Evolutionary conservation across 805 yeast genomes (phyloP).

Genomic region (Zygotorulaspora sp.): DNA sequence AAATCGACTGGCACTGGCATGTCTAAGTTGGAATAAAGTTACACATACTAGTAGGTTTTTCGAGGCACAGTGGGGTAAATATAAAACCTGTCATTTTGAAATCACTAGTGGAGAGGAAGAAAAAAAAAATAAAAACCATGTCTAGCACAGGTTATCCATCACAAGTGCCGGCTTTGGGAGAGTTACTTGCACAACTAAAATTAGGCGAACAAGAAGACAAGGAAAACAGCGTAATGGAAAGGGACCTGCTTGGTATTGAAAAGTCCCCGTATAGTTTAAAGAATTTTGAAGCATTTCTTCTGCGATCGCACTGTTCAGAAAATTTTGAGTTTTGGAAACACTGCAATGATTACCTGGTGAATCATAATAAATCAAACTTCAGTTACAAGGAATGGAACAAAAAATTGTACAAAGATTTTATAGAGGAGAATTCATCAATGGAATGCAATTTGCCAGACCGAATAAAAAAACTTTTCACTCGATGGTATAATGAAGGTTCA

Average conservation of each 20-base stretch:
- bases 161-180: not conserved
- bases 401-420: conserved; percentile 22
- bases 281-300: conserved; percentile 25
- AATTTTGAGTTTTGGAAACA: conserved; percentile 27
- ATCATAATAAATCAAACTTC: conserved; percentile 7
- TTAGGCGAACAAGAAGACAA: conserved; percentile 5
- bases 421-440: conserved; percentile 26
- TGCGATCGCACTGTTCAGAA: conserved; percentile 31
- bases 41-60: no score
- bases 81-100: no score
- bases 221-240: not conserved
- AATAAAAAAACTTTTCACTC: conserved; percentile 21
- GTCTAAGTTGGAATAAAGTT: not conserved
- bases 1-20: not conserved
- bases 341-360: conserved; percentile 10
- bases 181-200: conserved; percentile 6
- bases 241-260: not conserved
- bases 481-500: conserved; percentile 11
- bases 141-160: not conserved
- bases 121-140: not conserved
- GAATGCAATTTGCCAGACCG: conserved; percentile 33
- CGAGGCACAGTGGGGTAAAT: no score
- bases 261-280: conserved; percentile 16
- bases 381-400: conserved; percentile 23
- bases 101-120: not conserved